These are phyloP conservation scores for Salix arbutifolia DNA, from an alignment of 345 rosid genomes.

Conservation along the genomic window DNA sequence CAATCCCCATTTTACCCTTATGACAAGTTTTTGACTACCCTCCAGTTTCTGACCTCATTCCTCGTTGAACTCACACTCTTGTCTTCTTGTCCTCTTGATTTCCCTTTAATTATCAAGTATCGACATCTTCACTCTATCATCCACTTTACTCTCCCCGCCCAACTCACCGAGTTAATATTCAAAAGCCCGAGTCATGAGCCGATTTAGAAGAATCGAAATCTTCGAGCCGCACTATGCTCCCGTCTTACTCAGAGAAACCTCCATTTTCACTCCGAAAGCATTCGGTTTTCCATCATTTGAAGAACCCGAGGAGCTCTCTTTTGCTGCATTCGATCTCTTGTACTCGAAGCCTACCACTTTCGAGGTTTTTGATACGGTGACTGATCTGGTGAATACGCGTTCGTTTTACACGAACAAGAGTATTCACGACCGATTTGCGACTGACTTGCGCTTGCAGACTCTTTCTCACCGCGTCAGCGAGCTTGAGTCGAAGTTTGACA, in stretches of 20 bases:
- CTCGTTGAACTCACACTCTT: constrained; percentile 17
- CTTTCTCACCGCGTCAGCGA: constrained; percentile 57
- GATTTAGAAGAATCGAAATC: constrained; percentile 39
- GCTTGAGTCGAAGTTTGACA: constrained; percentile 70
- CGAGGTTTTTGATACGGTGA: constrained; percentile 41
- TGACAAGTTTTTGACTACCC: background rate
- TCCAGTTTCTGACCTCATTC: background rate
- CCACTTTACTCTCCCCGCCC: constrained; percentile 11
- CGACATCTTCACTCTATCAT: background rate
- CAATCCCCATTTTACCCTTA: constrained; percentile 16
- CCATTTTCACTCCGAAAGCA: constrained; percentile 35
- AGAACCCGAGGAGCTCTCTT: constrained; percentile 18
- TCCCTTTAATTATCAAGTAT: background rate
- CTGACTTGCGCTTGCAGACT: constrained; percentile 37
- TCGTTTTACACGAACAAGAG: constrained; percentile 44
- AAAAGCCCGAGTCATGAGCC: constrained; percentile 37
- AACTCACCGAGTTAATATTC: constrained; percentile 24
- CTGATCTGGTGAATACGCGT: constrained; percentile 58
- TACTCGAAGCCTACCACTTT: constrained; percentile 30
- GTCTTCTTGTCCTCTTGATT: constrained; percentile 13
- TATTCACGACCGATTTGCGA: constrained; percentile 37
- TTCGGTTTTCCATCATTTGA: constrained; percentile 33
- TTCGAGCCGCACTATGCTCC: constrained; percentile 35
- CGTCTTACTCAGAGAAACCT: constrained; percentile 23
- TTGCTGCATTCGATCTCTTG: constrained; percentile 44